These are phyloP conservation scores for Oryza australiensis DNA, from an alignment of 176 grass and related monocot species.

Conservation along the genomic window DNA sequence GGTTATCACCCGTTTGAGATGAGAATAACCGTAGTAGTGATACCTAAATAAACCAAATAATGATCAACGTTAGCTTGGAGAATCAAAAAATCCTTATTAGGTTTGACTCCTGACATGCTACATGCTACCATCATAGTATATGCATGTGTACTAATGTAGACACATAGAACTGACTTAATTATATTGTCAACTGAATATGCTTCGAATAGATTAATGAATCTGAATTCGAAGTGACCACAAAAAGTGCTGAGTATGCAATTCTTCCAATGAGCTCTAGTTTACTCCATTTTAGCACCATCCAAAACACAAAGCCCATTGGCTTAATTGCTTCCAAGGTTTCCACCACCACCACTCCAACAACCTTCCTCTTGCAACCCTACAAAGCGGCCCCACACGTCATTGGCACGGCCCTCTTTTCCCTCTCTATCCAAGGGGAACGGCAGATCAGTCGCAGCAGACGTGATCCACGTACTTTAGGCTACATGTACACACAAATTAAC, in stretches of 20 bases:
- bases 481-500: slow-evolving; percentile 25
- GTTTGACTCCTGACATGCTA: not conserved
- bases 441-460: slow-evolving; percentile 11
- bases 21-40: too few species aligned
- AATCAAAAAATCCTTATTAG: not conserved
- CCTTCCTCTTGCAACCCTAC: not conserved
- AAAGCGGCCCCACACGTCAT: slow-evolving; percentile 8
- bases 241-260: not conserved
- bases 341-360: not conserved
- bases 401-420: not conserved
- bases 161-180: not conserved
- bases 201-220: not conserved
- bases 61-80: not conserved
- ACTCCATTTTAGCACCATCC: not conserved
- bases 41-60: not conserved
- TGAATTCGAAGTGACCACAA: not conserved
- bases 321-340: slow-evolving; percentile 9
- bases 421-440: not conserved
- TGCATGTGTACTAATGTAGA: not conserved
- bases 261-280: not conserved
- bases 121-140: not conserved
- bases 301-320: not conserved
- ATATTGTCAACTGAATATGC: not conserved
- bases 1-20: too few species aligned
- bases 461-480: slow-evolving; percentile 28